Percentiles rank a stretch among this genome's conserved stretches.
These are phyloP conservation scores for Fraxinus excelsior DNA, from an alignment of 257 asterid species.

Conservation along the genomic window DNA sequence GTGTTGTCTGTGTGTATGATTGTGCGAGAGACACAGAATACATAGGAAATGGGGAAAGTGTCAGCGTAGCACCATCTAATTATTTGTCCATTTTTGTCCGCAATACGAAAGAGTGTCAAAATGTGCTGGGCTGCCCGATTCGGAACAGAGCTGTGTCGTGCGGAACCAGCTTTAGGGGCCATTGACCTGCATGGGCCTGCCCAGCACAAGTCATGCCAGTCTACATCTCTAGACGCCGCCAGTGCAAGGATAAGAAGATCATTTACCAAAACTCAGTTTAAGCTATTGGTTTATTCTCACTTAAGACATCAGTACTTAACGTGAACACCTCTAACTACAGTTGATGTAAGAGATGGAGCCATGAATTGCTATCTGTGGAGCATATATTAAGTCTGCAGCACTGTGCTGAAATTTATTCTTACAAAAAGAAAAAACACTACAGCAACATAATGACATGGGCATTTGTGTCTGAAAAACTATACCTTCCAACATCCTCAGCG, in stretches of 20 bases:
- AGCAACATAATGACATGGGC: not conserved
- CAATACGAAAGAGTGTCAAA: not conserved
- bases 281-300: not conserved
- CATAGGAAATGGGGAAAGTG: not conserved
- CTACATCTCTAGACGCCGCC: not conserved
- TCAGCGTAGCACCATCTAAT: not conserved
- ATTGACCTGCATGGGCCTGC: not conserved
- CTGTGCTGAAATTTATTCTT: not conserved
- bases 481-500: conserved; percentile 72
- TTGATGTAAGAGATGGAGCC: not conserved
- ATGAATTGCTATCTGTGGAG: not conserved
- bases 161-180: not conserved
- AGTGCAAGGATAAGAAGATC: not conserved
- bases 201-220: not conserved
- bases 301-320: not conserved
- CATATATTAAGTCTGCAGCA: not conserved
- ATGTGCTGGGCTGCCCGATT: not conserved
- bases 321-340: not conserved
- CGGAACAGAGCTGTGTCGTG: not conserved
- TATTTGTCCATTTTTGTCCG: not conserved
- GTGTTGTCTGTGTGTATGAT: no score
- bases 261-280: not conserved
- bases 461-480: conserved; percentile 3
- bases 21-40: no score
- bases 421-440: not conserved